Evolutionary conservation across 768 basidiomycete genomes (phyloP).

Genomic region (Myochromella boudieri): DNA sequence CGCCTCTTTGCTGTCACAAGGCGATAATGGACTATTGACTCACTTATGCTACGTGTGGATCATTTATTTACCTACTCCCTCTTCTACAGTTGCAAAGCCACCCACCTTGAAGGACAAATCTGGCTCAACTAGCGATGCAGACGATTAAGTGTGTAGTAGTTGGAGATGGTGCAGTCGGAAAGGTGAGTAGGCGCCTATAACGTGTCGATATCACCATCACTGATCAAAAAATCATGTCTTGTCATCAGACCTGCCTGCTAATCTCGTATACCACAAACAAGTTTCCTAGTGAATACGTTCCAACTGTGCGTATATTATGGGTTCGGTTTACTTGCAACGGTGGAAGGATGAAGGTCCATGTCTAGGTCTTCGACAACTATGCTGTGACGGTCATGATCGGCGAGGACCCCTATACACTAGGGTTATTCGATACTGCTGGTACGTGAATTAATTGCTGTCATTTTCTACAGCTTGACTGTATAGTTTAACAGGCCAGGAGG

Average conservation of each 20-base stretch:
- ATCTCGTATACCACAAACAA: constrained; percentile 98
- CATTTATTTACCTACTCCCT: constrained; percentile 18
- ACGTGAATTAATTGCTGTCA: constrained; percentile 29
- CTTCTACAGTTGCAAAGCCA: constrained; percentile 13
- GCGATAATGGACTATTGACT: constrained; percentile 24
- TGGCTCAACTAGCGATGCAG: constrained; percentile 61
- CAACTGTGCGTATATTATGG: constrained; percentile 69
- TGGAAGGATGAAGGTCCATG: constrained; percentile 17
- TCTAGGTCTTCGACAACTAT: constrained; percentile 92
- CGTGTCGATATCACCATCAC: background rate
- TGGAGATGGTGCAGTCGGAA: constrained; percentile 97
- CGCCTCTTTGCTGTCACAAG: constrained; percentile 23
- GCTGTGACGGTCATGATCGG: constrained; percentile 99
- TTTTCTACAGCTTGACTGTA: constrained; percentile 10
- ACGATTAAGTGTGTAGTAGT: constrained; percentile 98
- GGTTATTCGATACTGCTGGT: constrained; percentile 99
- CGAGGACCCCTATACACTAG: constrained; percentile 97
- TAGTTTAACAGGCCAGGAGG: constrained; percentile 81
- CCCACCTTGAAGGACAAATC: constrained; percentile 12
- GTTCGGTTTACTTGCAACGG: constrained; percentile 20
- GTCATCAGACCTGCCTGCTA: constrained; percentile 82
- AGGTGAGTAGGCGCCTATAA: constrained; percentile 55
- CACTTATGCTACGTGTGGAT: constrained; percentile 12
- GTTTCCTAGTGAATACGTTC: constrained; percentile 98
- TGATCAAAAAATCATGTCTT: constrained; percentile 9